Evolutionary conservation across 768 basidiomycete genomes (phyloP), one percentile per base, ranked within the genome.

Genomic region (Pulveroboletus frians): DNA sequence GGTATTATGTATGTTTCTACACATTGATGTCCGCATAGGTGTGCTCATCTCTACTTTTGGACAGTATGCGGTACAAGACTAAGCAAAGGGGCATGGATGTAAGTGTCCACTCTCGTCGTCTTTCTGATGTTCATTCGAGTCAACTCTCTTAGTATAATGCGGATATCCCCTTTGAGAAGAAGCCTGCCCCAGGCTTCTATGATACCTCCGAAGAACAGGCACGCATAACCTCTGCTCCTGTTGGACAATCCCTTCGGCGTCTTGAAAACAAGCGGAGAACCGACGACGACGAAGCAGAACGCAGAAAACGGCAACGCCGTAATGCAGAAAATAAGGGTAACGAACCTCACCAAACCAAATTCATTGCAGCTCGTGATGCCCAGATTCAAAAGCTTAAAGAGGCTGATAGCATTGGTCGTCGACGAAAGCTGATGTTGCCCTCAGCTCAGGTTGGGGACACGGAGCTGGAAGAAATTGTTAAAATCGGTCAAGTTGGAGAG

Each of bases 1-100:
- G 96, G 96, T 54, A 97, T 99, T 65, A 92, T 98, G 88, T 88
- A 60, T 39, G 85, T 76, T 44, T 37, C 47, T 53, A 41, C 18
- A 21, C 45, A 21, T 27, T 30, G 21, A 27, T 11, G 23, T 46
- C 4, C 13, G 8, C 37, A 41, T 35, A 13, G 20, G 40, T 45
- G 5, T 49, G 1, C 51, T 61, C 34, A 51, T 31, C 15, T 17
- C 21, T 35, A 5, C 31, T 27, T 14, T 46, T 37, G 45, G 35
- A 26, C 49, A 92, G 89, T 56, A 90, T 94, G 83, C 86, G 94
- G 20, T 81, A 86, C 62, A 96, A 97, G 73, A 81, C 86, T 5
- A 98, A 98, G 73, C 85, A 87, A 71, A 95, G 89, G 68, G 94
- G 94, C 47, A 98, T 98, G 96, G 95, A 96, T 69, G 90, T 91